Percentiles rank a stretch among this genome's conserved stretches.
Evolutionary conservation across 805 yeast species (phyloP).

Genomic region (Candida insectorum): DNA sequence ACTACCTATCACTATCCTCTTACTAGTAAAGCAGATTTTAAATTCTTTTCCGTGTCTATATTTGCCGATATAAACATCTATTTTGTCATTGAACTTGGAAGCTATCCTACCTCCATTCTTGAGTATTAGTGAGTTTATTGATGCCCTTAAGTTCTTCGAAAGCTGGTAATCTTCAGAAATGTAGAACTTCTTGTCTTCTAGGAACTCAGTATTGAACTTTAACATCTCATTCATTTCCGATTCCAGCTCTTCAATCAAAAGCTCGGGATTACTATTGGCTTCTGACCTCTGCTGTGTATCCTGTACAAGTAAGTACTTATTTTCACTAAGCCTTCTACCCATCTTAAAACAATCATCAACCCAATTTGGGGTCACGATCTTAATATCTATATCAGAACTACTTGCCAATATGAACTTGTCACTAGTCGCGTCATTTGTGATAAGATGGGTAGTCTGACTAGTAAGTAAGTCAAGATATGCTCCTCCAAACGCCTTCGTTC

Average conservation of each 20-base stretch:
- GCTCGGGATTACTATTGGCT: neutral
- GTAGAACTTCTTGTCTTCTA: conserved; percentile 46
- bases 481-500: conserved; percentile 76
- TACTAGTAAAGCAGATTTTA: conserved; percentile 37
- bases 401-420: conserved; percentile 60
- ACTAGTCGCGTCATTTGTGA: conserved; percentile 51
- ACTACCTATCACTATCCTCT: conserved; percentile 54
- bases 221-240: conserved; percentile 4
- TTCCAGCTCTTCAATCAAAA: neutral
- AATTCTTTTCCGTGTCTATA: conserved; percentile 59
- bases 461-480: conserved; percentile 60
- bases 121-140: conserved; percentile 44
- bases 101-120: conserved; percentile 54
- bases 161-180: conserved; percentile 55
- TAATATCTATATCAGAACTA: conserved; percentile 40
- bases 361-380: conserved; percentile 78
- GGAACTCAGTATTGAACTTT: conserved; percentile 17
- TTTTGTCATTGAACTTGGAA: conserved; percentile 14
- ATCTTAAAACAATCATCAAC: conserved; percentile 63
- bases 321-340: conserved; percentile 49
- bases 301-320: conserved; percentile 36
- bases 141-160: conserved; percentile 37
- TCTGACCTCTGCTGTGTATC: conserved; percentile 17
- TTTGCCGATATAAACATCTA: conserved; percentile 55
- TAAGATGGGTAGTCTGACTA: conserved; percentile 73